Percentiles rank a stretch among this genome's conserved stretches.
Conservation (phyloP, 108 stramenopile species). For the Poteriospumella lacustris region DNA sequence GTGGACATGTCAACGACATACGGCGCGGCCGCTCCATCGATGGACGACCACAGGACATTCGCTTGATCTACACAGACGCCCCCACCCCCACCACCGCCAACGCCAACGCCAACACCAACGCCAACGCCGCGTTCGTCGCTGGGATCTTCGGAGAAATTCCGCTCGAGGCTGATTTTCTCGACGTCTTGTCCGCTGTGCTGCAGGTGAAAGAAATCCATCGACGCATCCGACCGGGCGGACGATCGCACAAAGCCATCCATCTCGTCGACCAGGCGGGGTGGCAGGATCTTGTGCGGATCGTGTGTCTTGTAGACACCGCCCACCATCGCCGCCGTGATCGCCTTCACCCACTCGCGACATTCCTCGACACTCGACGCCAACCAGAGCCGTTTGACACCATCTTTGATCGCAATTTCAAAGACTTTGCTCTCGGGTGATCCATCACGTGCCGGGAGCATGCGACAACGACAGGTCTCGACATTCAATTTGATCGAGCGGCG, state of each 20-base stretch:
- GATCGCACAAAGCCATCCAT: too few relatives aligned
- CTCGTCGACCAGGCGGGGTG: background rate
- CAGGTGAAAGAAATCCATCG: background rate
- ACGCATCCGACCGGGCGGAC: too few relatives aligned
- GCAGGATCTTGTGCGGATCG: background rate
- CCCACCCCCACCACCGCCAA: too few relatives aligned
- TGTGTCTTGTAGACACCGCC: background rate
- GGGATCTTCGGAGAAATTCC: too few relatives aligned
- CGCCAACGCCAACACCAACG: too few relatives aligned
- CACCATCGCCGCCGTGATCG: background rate
- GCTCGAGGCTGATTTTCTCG: too few relatives aligned
- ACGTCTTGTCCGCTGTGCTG: background rate
- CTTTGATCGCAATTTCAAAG: background rate
- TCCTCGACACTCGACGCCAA: background rate
- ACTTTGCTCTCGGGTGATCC: background rate
- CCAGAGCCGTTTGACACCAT: background rate
- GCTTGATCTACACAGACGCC: too few relatives aligned
- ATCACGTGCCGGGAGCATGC: background rate
- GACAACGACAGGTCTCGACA: background rate
- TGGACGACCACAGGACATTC: background rate
- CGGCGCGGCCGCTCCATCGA: background rate
- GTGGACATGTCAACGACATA: background rate
- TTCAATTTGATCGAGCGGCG: background rate
- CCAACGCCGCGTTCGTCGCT: background rate
- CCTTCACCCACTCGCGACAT: background rate